A percentile compares a stretch with the other conserved stretches of the same genome.
phyloP scores from a whole-genome alignment of 1,284 basidiomycete genomes.

The Calocybe gambosa region DNA sequence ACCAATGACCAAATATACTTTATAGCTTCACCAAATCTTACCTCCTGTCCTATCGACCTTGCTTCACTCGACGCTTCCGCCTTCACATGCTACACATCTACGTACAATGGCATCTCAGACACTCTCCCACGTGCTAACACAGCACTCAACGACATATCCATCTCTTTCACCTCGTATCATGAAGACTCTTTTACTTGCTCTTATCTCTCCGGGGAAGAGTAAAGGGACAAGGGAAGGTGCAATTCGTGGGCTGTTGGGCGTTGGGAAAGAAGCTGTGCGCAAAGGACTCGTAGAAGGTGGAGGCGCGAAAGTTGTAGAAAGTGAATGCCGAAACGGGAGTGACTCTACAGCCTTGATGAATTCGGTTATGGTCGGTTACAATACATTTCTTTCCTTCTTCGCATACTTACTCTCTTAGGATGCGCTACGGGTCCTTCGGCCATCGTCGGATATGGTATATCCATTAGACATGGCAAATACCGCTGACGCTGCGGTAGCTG shows the following conservation, averaged over 20 bases:
- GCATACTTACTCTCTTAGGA: conserved; percentile 30
- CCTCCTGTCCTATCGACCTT: conserved; percentile 90
- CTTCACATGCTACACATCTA: conserved; percentile 52
- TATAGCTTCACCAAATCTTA: conserved; percentile 87
- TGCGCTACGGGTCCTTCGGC: conserved; percentile 52
- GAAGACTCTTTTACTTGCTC: conserved; percentile 85
- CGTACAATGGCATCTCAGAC: conserved; percentile 77
- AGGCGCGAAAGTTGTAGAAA: conserved; percentile 63
- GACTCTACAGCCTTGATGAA: conserved; percentile 36
- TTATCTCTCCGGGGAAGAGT: conserved; percentile 67
- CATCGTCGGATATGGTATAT: conserved; percentile 49
- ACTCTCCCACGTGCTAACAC: conserved; percentile 72
- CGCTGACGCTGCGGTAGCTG: conserved; percentile 40
- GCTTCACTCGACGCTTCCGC: conserved; percentile 77
- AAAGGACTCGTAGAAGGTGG: conserved; percentile 75
- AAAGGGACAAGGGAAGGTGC: conserved; percentile 81
- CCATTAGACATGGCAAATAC: conserved; percentile 43
- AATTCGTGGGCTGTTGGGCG: conserved; percentile 73
- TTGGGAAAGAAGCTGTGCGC: conserved; percentile 78
- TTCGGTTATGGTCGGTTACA: conserved; percentile 48
- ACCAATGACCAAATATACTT: conserved; percentile 5
- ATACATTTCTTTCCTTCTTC: background rate
- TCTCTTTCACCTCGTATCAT: conserved; percentile 30
- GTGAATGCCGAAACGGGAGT: conserved; percentile 44
- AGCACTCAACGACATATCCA: conserved; percentile 79